Conservation (phyloP, 768 basidiomycete genomes). For the Rhodosporidiobolus odoratus region DNA sequence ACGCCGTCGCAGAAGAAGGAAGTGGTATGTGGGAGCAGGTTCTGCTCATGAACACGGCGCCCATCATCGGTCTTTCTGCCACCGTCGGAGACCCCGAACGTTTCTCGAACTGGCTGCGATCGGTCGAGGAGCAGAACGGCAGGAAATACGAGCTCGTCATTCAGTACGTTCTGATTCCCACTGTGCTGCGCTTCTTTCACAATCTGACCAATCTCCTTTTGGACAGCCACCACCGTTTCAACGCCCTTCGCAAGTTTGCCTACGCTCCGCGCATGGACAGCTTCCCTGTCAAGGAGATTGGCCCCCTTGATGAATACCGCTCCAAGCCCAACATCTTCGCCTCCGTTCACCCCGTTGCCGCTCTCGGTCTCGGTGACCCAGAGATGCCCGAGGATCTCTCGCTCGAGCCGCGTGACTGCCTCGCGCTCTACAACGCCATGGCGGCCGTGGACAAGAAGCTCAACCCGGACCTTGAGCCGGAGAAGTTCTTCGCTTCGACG, state of each 20-base stretch:
- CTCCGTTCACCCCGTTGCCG: conserved; percentile 62
- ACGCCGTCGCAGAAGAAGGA: conserved; percentile 65
- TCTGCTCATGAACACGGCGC: conserved; percentile 60
- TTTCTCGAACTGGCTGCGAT: conserved; percentile 63
- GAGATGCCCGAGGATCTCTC: conserved; percentile 63
- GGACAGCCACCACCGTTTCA: conserved; percentile 57
- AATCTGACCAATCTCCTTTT: background rate
- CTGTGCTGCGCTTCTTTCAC: too few relatives aligned
- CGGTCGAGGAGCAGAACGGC: conserved; percentile 59
- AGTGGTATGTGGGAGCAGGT: conserved; percentile 73
- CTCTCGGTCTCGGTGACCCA: conserved; percentile 52
- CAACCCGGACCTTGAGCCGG: conserved; percentile 50
- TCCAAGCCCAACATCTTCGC: conserved; percentile 49
- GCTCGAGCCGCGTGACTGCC: conserved; percentile 59
- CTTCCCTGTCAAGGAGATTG: conserved; percentile 29
- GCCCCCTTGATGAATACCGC: conserved; percentile 43
- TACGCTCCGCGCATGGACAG: conserved; percentile 50
- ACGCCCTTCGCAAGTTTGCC: conserved; percentile 64
- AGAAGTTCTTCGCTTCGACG: conserved; percentile 51
- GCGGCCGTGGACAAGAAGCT: conserved; percentile 20
- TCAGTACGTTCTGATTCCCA: conserved; percentile 47
- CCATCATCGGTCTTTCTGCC: conserved; percentile 68
- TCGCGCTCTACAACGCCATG: conserved; percentile 55
- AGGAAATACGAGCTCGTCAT: conserved; percentile 59
- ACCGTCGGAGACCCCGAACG: conserved; percentile 62